These are phyloP conservation scores for Capronia coronata DNA, from an alignment of 2,329 filamentous ascomycete species.

Conservation along the genomic window DNA sequence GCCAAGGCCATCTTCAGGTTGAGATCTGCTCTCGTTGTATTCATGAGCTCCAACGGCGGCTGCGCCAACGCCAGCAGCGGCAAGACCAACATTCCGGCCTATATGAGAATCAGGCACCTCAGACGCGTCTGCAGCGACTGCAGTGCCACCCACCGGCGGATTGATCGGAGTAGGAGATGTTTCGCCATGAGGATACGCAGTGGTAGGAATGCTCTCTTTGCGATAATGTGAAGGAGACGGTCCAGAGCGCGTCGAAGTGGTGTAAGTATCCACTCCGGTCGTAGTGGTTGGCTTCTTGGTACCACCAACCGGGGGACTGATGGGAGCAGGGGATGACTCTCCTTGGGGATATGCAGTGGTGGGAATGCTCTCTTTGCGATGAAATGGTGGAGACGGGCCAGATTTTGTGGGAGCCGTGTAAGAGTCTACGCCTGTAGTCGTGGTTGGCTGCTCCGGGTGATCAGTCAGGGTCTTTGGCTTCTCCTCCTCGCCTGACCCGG, in stretches of 20 bases:
- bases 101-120: constrained; percentile 6
- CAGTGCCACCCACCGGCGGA: constrained; percentile 24
- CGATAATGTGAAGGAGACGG: constrained; percentile 18
- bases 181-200: constrained; percentile 24
- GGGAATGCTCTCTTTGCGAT: constrained; percentile 25
- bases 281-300: constrained; percentile 19
- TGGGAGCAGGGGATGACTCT: neutral
- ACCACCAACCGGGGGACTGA: constrained; percentile 1
- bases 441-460: constrained; percentile 16
- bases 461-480: constrained; percentile 4
- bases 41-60: constrained; percentile 11
- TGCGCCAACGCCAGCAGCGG: constrained; percentile 13
- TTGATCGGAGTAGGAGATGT: constrained; percentile 22
- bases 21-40: constrained; percentile 4
- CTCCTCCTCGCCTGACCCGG: constrained; percentile 4
- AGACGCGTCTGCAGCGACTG: neutral
- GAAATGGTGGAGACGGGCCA: constrained; percentile 14
- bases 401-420: constrained; percentile 20
- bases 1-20: neutral
- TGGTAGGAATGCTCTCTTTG: constrained; percentile 27
- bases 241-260: constrained; percentile 9
- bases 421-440: constrained; percentile 19
- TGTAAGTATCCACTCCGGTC: constrained; percentile 18
- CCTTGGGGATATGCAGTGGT: constrained; percentile 27
- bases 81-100: constrained; percentile 14